Percentiles rank a stretch among this genome's conserved stretches.
Evolutionary conservation across 108 stramenopile genomes (phyloP).

Genomic region (Skeletonema menzelii): DNA sequence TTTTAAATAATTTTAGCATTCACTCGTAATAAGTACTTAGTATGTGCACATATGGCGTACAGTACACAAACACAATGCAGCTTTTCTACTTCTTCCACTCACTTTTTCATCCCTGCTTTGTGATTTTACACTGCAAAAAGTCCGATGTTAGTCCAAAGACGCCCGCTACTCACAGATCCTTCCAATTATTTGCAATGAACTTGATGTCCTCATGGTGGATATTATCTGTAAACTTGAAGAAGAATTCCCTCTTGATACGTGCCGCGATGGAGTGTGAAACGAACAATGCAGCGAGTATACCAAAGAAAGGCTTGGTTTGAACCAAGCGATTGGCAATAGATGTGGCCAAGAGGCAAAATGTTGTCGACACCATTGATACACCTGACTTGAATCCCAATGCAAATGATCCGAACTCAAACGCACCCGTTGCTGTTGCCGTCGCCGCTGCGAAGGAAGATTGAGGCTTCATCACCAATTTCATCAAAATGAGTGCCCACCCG

Average conservation of each 20-base stretch:
- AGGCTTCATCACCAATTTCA: constrained; percentile 9
- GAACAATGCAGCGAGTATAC: constrained; percentile 6
- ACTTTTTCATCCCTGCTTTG: too few species aligned
- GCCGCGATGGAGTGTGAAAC: constrained; percentile 5
- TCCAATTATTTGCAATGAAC: constrained; percentile 30
- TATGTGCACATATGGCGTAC: too few species aligned
- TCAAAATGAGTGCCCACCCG: constrained; percentile 5
- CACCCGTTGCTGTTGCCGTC: background rate
- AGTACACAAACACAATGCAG: too few species aligned
- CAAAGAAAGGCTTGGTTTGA: background rate
- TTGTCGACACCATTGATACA: background rate
- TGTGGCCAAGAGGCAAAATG: background rate
- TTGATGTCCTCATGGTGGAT: constrained; percentile 26
- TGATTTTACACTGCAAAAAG: too few species aligned
- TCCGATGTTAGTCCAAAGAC: too few species aligned
- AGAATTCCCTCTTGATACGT: constrained; percentile 24
- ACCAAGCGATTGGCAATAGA: background rate
- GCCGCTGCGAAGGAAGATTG: background rate
- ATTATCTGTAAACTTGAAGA: constrained; percentile 28
- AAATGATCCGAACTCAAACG: background rate
- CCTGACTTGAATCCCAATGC: background rate
- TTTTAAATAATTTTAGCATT: too few species aligned
- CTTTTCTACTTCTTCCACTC: too few species aligned
- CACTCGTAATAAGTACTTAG: too few species aligned
- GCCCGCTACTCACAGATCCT: constrained; percentile 17